Conservation (phyloP, 768 basidiomycete species). For the Suillus clintonianus region DNA sequence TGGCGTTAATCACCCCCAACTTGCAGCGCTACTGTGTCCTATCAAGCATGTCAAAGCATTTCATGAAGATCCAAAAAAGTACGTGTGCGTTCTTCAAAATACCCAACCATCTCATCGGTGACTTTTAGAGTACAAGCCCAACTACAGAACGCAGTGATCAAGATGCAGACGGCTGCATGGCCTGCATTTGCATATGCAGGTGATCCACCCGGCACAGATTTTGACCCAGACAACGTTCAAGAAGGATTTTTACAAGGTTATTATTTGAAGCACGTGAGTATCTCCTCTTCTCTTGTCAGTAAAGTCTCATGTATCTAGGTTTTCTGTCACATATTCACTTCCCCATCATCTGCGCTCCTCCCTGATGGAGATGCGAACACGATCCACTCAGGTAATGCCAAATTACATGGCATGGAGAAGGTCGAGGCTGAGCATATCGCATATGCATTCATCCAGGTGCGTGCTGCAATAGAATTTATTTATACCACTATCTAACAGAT, state of each 20-base stretch:
- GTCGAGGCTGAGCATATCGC: slow-evolving; percentile 8
- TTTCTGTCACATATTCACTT: background rate
- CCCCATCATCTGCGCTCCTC: background rate
- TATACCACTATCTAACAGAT: background rate
- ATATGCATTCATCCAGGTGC: background rate
- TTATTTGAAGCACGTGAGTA: background rate
- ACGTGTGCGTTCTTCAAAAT: too few relatives aligned
- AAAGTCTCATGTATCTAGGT: background rate
- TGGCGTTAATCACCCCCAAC: background rate
- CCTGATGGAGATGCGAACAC: background rate
- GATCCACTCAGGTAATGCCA: background rate
- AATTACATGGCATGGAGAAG: slow-evolving; percentile 1
- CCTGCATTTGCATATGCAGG: slow-evolving; percentile 7
- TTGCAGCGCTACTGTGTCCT: background rate
- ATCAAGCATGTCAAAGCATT: background rate
- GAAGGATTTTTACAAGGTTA: slow-evolving; percentile 1
- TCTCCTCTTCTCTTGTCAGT: background rate
- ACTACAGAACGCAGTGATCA: background rate
- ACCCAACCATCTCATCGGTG: background rate
- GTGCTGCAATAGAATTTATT: background rate
- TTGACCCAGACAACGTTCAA: background rate
- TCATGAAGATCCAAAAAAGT: background rate
- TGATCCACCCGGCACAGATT: slow-evolving; percentile 1
- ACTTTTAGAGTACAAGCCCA: background rate
- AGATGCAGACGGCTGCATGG: background rate